Conservation (phyloP, 1,139 yeast species). For the Kurtzmaniella natalensis region DNA sequence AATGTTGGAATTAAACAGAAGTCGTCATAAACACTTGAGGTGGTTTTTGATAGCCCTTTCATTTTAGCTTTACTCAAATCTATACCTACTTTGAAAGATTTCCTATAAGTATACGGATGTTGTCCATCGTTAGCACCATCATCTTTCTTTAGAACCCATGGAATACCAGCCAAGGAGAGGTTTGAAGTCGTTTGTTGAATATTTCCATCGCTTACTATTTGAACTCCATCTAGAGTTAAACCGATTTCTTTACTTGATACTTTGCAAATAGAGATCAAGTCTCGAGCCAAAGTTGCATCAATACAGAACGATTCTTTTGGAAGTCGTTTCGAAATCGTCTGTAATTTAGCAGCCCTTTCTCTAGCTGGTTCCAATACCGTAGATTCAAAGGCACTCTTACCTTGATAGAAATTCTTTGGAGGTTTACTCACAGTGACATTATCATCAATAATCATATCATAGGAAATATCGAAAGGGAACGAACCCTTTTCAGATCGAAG, state of each 20-base stretch:
- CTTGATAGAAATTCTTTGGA: conserved; percentile 8
- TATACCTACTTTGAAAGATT: background rate
- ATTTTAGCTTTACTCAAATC: background rate
- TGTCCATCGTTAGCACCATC: background rate
- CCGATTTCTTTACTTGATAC: conserved; percentile 27
- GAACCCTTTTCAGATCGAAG: conserved; percentile 26
- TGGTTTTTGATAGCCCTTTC: background rate
- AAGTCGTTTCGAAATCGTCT: conserved; percentile 16
- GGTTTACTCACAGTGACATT: conserved; percentile 7
- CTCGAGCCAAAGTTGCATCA: conserved; percentile 27
- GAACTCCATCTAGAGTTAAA: conserved; percentile 16
- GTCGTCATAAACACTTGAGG: conserved; percentile 7
- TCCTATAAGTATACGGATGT: background rate
- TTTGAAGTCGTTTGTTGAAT: background rate
- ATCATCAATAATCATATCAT: conserved; percentile 30
- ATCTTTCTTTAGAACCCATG: conserved; percentile 2
- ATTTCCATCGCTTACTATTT: conserved; percentile 1
- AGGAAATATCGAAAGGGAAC: conserved; percentile 40
- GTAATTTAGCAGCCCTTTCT: conserved; percentile 17
- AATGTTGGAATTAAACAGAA: conserved; percentile 37
- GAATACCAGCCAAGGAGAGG: background rate
- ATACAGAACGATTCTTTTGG: conserved; percentile 24
- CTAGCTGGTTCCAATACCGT: conserved; percentile 22
- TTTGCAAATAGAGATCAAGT: conserved; percentile 26
- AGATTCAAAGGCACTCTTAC: conserved; percentile 24